These are phyloP conservation scores for Ceratobasidium sp. DNA, from an alignment of 1,284 basidiomycete species.

Conservation along the genomic window DNA sequence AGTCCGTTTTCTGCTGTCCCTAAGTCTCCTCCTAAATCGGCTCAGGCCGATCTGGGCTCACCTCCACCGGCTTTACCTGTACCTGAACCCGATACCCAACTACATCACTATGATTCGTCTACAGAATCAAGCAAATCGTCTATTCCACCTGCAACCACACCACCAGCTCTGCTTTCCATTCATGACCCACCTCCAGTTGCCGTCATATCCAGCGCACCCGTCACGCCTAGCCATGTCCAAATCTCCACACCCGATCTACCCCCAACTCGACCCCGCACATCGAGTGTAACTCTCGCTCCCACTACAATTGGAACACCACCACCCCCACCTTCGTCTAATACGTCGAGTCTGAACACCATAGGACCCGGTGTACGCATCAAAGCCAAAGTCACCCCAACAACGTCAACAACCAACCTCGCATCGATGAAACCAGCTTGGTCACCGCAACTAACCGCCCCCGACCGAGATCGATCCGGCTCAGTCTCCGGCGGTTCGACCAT, in stretches of 20 bases:
- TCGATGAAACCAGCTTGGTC: background rate
- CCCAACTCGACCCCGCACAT: background rate
- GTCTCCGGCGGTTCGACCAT: conserved; percentile 23
- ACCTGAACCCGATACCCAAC: conserved; percentile 3
- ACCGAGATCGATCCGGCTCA: conserved; percentile 4
- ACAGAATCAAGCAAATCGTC: conserved; percentile 9
- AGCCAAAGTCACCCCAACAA: conserved; percentile 23
- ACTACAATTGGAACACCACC: background rate
- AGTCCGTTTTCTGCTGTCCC: conserved; percentile 15
- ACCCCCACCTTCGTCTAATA: background rate
- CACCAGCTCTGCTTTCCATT: background rate
- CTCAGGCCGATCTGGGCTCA: conserved; percentile 2
- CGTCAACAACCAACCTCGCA: conserved; percentile 3
- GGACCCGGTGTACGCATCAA: conserved; percentile 9
- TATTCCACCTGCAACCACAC: conserved; percentile 3
- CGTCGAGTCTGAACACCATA: background rate
- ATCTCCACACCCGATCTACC: background rate
- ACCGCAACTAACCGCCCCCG: no score
- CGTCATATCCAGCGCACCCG: conserved; percentile 21
- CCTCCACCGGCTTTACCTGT: background rate
- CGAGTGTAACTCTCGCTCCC: conserved; percentile 11
- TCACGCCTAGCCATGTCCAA: conserved; percentile 21
- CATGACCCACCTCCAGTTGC: background rate
- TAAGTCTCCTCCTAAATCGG: conserved; percentile 26
- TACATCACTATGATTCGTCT: conserved; percentile 15